Base-by-base conservation (phyloP, 2,329 filamentous ascomycete species). In the Fusarium poae region DNA sequence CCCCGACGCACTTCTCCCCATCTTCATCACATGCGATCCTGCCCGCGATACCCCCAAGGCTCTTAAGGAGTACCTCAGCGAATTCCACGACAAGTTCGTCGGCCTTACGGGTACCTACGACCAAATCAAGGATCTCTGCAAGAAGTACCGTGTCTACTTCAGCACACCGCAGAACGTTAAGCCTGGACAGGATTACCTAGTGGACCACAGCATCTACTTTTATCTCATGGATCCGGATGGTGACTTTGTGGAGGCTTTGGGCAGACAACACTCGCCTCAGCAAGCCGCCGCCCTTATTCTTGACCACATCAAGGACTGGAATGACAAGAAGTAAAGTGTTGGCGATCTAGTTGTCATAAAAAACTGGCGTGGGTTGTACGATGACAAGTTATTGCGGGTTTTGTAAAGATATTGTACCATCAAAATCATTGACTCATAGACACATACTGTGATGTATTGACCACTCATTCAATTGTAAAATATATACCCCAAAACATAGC, bases 141-240 rank as follows among this genome's bases (percentile, higher is more conserved):
- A 97, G 84, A 91, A 91, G 71, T 99, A 98, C 80, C 87, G 96
- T 21, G 96, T 99, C 56, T 99, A 99, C 82, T 99, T 99, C 76
- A 96, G 92, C 77, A 99, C 96, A 48, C 96, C 96, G 34, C 85
- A 88, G 73, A 87, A 94, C 68, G 92, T 98, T 58, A 91, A 94
- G 84, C 91, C 94, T 1, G 96, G 95, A 2, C 92, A 97, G 84
- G 96, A 99, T 80, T 99, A 99, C 78, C 81, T 99, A 74, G 96
- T 99, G 15, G 96, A 99, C 79, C 96, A 99, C 83, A 97, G 94
- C 80, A 99, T 99, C 73, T 99, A 99, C 85, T 99, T 99, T 76
- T 99, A 99, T 80, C 82, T 99, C 72, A 99, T 99, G 96, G 96
- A 98, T 79, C 96, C 96, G 0, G 94, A 98, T 73, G 95, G 95